Base-by-base conservation (phyloP, 768 basidiomycete species). In the Lactarius indigo region DNA sequence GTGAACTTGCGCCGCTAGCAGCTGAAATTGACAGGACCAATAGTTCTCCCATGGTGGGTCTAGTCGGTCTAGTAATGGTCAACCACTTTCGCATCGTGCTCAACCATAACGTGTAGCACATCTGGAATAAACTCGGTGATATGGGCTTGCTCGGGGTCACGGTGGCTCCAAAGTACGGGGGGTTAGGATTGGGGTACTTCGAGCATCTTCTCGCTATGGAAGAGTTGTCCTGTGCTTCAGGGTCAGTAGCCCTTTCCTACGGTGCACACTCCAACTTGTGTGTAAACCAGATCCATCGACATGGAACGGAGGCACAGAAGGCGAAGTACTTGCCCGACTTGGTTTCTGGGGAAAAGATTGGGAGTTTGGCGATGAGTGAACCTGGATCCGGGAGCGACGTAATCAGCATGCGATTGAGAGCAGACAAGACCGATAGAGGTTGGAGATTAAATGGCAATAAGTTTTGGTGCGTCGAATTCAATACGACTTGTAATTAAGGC, bases 61-160 rank as follows among this genome's bases (percentile, higher is more conserved):
- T 26, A 39, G 56, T 94, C 73, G 69, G 85, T 73, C 5, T 26
- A 39, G 56, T 31, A 18, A 20, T 20, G 10, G 23, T 39, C 41
- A n/a, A 15, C 50, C 56, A 39, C 23, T 56, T 17, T 23, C 26
- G 13, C 28, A 23, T 12, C 26, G 39, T 55, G 41, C 41, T 56
- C 42, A 57, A 28, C 26, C 55, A 31, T 35, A 39, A 39, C 18
- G n/a, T 37, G 12, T 61, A 94, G 91, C 87, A 91, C 74, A 79
- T 96, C 47, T 94, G 94, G 89, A 85, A 89, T 74, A 94, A 93
- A 76, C 81, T 98, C 56, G 93, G 95, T 5, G 83, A 85, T 26
- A 96, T 98, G 95, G 96, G 96, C 12, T 81, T 98, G 33, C 84
- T 98, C 20, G 95, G 95, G 64, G 81, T 91, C 30, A 98, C 95